Conservation (phyloP, 495 filamentous ascomycete genomes). For the Xylaria longipes region DNA sequence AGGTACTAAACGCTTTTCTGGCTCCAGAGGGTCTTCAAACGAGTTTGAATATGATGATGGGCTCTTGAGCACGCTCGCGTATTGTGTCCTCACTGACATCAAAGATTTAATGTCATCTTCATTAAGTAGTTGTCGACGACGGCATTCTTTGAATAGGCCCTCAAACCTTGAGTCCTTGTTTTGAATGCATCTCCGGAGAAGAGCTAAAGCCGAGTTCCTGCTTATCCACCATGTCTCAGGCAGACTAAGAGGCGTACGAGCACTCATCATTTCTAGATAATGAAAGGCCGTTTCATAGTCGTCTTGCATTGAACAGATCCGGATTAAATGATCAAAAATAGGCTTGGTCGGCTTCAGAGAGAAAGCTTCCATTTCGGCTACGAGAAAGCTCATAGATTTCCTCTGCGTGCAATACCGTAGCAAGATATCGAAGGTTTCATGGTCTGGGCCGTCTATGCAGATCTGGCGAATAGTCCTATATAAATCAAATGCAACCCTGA, state of each 20-base stretch:
- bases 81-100: not conserved
- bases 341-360: slow-evolving; percentile 61
- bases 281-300: slow-evolving; percentile 63
- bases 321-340: slow-evolving; percentile 74
- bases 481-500: slow-evolving; percentile 65
- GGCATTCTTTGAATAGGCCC: slow-evolving; percentile 46
- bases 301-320: slow-evolving; percentile 63
- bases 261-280: slow-evolving; percentile 63
- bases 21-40: not conserved
- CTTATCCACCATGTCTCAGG: slow-evolving; percentile 47
- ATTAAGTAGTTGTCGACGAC: slow-evolving; percentile 10
- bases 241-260: slow-evolving; percentile 23
- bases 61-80: not conserved
- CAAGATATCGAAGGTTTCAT: slow-evolving; percentile 69
- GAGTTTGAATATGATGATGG: not conserved
- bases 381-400: slow-evolving; percentile 69
- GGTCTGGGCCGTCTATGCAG: slow-evolving; percentile 62
- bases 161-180: slow-evolving; percentile 53
- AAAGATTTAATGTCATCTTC: slow-evolving; percentile 24
- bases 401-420: slow-evolving; percentile 66
- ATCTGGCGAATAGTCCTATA: slow-evolving; percentile 75
- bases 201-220: slow-evolving; percentile 38
- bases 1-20: not conserved
- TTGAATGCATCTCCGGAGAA: slow-evolving; percentile 52
- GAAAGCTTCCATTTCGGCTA: slow-evolving; percentile 74